Percentiles rank a stretch among this genome's conserved stretches.
Conservation (phyloP, 805 yeast species). For the Lipomyces mesembrius region DNA sequence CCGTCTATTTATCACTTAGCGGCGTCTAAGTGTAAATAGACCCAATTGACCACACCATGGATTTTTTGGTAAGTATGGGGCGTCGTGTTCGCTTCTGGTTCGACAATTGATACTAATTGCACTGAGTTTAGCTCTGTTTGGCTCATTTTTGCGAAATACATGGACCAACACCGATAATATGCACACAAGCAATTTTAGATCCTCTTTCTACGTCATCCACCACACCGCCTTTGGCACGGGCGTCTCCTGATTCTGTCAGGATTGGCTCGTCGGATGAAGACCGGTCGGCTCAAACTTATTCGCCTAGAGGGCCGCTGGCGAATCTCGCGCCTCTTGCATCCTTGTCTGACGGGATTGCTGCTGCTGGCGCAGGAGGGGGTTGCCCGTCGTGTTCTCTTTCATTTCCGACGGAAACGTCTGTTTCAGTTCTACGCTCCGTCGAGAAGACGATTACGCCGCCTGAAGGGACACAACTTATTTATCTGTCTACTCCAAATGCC, state of each 20-base stretch:
- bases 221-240: conserved; percentile 4
- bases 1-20: neutral
- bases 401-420: conserved; percentile 26
- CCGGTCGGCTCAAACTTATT: neutral
- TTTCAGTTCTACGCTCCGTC: neutral
- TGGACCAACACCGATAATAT: conserved; percentile 43
- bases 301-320: neutral
- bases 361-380: neutral
- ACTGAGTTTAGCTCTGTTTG: conserved; percentile 38
- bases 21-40: neutral
- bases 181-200: conserved; percentile 40
- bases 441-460: conserved; percentile 1
- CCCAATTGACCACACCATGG: neutral
- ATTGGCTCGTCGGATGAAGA: conserved; percentile 2
- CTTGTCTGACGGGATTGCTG: neutral
- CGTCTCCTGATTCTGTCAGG: neutral
- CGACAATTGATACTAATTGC: neutral
- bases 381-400: conserved; percentile 40
- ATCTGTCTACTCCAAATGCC: conserved; percentile 40
- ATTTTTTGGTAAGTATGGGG: neutral
- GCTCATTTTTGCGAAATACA: conserved; percentile 45
- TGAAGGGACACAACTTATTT: conserved; percentile 6
- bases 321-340: conserved; percentile 5
- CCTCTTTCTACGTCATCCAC: neutral
- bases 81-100: neutral